Evolutionary conservation across 345 rosid genomes (phyloP).

Genomic region (Salix dunnii): DNA sequence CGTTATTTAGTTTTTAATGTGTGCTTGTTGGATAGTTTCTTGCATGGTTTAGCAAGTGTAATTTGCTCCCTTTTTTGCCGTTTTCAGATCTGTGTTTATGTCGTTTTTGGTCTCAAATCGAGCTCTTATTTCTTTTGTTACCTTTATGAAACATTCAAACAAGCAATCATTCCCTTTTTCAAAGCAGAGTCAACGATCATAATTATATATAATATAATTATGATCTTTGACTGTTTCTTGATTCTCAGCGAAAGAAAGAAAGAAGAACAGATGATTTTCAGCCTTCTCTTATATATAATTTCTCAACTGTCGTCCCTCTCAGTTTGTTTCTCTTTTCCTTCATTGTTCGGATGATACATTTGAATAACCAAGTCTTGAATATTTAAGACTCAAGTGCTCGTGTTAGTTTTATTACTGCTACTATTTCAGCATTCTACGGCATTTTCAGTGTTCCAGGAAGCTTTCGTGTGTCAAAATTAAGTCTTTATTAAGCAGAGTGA

Average conservation of each 20-base stretch:
- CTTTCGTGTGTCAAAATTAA: not conserved
- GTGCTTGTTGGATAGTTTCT: not conserved
- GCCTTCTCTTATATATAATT: not conserved
- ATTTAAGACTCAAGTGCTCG: too few relatives aligned
- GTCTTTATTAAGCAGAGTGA: too few relatives aligned
- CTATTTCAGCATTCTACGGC: not conserved
- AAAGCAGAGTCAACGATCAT: not conserved
- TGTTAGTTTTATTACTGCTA: not conserved
- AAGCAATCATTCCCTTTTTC: not conserved
- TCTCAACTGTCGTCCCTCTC: not conserved
- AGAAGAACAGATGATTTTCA: not conserved
- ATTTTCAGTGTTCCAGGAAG: not conserved
- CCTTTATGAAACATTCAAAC: not conserved
- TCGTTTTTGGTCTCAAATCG: not conserved
- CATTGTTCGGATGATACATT: too few relatives aligned
- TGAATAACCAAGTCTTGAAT: too few relatives aligned
- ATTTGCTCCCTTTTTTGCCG: not conserved
- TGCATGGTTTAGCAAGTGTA: not conserved
- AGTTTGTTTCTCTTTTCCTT: not conserved
- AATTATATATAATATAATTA: too few relatives aligned
- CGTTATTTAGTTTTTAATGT: not conserved
- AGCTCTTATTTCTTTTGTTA: not conserved
- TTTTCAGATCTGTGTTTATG: not conserved
- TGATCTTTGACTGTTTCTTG: too few relatives aligned
- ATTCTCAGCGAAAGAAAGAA: not conserved